Evolutionary conservation across 768 basidiomycete species (phyloP).

Genomic region (Rubroboletus satanas): DNA sequence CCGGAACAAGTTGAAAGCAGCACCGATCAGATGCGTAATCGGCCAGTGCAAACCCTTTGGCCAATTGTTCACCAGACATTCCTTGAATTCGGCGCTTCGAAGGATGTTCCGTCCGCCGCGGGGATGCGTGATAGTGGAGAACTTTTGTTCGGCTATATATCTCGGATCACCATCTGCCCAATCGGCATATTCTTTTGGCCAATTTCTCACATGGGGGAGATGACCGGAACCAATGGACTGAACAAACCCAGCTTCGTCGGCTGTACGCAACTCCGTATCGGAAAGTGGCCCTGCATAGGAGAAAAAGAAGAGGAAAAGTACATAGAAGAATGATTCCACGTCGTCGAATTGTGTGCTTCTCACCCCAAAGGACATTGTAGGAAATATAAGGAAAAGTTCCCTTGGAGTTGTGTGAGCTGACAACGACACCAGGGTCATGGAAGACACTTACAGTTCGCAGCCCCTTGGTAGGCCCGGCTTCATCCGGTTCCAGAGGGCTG

Average conservation of each 20-base stretch:
- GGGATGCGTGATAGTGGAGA: background rate
- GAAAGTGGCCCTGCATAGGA: background rate
- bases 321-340: slow-evolving; percentile 1
- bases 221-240: background rate
- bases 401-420: background rate
- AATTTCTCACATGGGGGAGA: background rate
- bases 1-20: background rate
- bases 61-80: background rate
- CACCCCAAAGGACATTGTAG: background rate
- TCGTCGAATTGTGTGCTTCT: background rate
- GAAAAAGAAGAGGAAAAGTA: background rate
- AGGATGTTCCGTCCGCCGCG: no score
- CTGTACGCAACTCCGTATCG: background rate
- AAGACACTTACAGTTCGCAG: background rate
- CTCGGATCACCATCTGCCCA: background rate
- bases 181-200: background rate
- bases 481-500: background rate
- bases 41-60: background rate
- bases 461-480: background rate
- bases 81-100: background rate
- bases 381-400: background rate
- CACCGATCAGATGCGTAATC: background rate
- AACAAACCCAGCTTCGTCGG: background rate
- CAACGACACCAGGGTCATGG: no score
- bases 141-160: background rate